These are phyloP conservation scores for Pholiota adiposa DNA, from an alignment of 1,284 basidiomycete species.

Conservation along the genomic window DNA sequence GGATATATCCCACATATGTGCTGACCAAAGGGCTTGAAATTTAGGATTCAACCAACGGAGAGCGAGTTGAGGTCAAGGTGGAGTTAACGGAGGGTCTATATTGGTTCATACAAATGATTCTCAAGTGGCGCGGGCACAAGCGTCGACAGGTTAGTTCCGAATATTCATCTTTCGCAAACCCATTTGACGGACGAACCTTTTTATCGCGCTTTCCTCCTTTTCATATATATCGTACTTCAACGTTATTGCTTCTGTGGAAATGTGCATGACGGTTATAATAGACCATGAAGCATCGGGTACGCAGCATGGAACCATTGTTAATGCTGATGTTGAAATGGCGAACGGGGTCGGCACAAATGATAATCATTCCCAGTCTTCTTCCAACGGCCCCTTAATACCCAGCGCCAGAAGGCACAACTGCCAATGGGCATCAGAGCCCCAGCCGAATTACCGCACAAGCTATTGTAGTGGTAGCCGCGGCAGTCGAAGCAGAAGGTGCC, in stretches of 20 bases:
- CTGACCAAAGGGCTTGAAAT: conserved; percentile 38
- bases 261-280: neutral
- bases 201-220: neutral
- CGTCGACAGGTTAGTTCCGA: neutral
- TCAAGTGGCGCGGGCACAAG: neutral
- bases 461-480: conserved; percentile 5
- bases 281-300: neutral
- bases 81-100: neutral
- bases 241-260: too few relatives aligned
- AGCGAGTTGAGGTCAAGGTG: conserved; percentile 23
- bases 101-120: neutral
- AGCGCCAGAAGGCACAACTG: too few relatives aligned
- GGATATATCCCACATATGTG: conserved; percentile 54
- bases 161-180: neutral
- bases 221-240: too few relatives aligned
- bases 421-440: too few relatives aligned
- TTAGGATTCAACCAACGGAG: conserved; percentile 47
- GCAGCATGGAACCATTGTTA: conserved; percentile 27
- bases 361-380: conserved; percentile 1
- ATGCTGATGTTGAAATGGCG: conserved; percentile 32
- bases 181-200: neutral
- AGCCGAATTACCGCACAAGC: neutral
- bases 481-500: conserved; percentile 7
- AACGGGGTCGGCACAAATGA: conserved; percentile 9
- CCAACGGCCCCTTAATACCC: neutral